Evolutionary conservation across 2,329 filamentous ascomycete genomes (phyloP).

Genomic region (Rugonectria rugulosa): DNA sequence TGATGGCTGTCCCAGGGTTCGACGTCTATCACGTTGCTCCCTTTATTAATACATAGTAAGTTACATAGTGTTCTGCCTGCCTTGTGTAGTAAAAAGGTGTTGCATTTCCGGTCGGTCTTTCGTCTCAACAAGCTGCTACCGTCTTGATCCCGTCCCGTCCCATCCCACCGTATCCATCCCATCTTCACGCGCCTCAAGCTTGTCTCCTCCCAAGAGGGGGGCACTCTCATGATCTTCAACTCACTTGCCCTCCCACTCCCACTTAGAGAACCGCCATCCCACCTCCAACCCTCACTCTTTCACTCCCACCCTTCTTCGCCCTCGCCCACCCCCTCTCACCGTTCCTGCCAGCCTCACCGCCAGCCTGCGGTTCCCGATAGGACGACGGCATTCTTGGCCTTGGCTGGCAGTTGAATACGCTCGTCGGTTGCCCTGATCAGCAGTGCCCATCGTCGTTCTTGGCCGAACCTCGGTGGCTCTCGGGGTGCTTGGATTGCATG

Average conservation of each 20-base stretch:
- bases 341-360: constrained; percentile 30
- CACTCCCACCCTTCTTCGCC: too few relatives aligned
- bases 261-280: constrained; percentile 5
- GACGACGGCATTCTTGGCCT: constrained; percentile 6
- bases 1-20: neutral
- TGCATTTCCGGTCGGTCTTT: constrained; percentile 10
- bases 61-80: neutral
- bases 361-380: constrained; percentile 28
- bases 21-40: neutral
- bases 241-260: neutral
- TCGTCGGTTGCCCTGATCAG: constrained; percentile 15
- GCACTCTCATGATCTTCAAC: neutral
- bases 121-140: neutral
- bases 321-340: constrained; percentile 18
- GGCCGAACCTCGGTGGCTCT: constrained; percentile 7
- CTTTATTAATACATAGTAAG: neutral
- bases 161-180: constrained; percentile 4
- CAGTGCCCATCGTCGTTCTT: constrained; percentile 13
- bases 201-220: neutral
- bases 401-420: neutral
- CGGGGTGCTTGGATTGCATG: neutral
- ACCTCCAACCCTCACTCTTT: neutral
- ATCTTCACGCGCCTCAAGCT: neutral
- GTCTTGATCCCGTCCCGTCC: neutral
- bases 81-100: neutral